These are phyloP conservation scores for Umbelopsis vinacea DNA, from an alignment of 192 early-diverging fungal species.

Conservation along the genomic window DNA sequence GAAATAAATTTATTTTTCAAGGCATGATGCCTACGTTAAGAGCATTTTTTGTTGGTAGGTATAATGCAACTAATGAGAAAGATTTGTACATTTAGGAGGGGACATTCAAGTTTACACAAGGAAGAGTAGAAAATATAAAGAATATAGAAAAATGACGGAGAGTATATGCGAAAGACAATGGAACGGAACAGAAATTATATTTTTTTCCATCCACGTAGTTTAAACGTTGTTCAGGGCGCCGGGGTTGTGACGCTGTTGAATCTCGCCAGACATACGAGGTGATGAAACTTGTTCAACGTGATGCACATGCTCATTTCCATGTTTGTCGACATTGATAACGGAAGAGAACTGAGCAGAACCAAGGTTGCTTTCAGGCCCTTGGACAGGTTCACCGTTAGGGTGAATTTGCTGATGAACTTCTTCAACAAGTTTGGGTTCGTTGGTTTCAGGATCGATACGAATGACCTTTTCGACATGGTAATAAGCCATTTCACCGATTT, in stretches of 20 bases:
- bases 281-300: neutral
- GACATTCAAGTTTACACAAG: neutral
- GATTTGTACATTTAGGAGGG: neutral
- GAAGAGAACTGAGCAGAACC: neutral
- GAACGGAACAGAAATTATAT: neutral
- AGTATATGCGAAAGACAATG: neutral
- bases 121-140: neutral
- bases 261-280: neutral
- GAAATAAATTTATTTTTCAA: neutral
- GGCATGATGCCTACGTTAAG: neutral
- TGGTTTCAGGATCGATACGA: slow-evolving; percentile 39
- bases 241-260: neutral
- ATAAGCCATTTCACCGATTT: slow-evolving; percentile 79
- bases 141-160: neutral
- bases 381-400: neutral
- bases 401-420: slow-evolving; percentile 7
- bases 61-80: neutral
- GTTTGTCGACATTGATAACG: slow-evolving; percentile 6
- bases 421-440: slow-evolving; percentile 33
- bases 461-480: slow-evolving; percentile 51
- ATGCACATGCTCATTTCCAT: neutral
- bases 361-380: neutral
- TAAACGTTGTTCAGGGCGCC: neutral
- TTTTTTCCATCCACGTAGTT: neutral
- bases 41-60: neutral